phyloP scores from a whole-genome alignment of 495 filamentous ascomycete genomes.

The Daldinia concentrica region DNA sequence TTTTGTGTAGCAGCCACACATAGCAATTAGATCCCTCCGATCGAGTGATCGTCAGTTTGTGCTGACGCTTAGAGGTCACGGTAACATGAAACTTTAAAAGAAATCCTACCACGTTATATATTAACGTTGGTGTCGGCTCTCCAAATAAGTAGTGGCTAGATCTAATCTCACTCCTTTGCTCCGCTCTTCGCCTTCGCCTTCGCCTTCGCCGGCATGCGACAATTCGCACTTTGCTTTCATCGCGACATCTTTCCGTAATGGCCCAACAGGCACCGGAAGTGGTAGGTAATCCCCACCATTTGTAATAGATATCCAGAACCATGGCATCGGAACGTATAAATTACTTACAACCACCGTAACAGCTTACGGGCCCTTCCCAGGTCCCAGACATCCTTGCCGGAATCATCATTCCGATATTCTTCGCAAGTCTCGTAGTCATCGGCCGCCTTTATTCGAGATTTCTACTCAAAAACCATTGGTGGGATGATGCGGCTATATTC shows the following conservation, averaged over 20 bases:
- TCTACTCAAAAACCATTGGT: constrained; percentile 38
- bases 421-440: constrained; percentile 34
- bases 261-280: constrained; percentile 15
- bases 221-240: constrained; percentile 11
- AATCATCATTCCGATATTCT: constrained; percentile 34
- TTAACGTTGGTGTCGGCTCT: constrained; percentile 3
- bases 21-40: constrained; percentile 1
- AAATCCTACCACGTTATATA: constrained; percentile 20
- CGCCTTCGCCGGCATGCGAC: constrained; percentile 10
- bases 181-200: constrained; percentile 8
- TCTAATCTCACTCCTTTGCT: constrained; percentile 13
- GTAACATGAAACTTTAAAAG: constrained; percentile 13
- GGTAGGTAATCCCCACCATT: constrained; percentile 29
- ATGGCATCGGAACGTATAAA: constrained; percentile 16
- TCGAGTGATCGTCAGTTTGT: constrained; percentile 21
- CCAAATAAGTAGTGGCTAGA: neutral
- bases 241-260: constrained; percentile 26
- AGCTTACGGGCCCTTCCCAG: constrained; percentile 35
- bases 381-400: constrained; percentile 36
- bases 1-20: neutral
- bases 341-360: constrained; percentile 3
- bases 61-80: constrained; percentile 21
- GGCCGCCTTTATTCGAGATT: constrained; percentile 39
- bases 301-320: constrained; percentile 6
- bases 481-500: constrained; percentile 37